Evolutionary conservation across 2,329 filamentous ascomycete genomes (phyloP).

Genomic region (Colletotrichum agaves): DNA sequence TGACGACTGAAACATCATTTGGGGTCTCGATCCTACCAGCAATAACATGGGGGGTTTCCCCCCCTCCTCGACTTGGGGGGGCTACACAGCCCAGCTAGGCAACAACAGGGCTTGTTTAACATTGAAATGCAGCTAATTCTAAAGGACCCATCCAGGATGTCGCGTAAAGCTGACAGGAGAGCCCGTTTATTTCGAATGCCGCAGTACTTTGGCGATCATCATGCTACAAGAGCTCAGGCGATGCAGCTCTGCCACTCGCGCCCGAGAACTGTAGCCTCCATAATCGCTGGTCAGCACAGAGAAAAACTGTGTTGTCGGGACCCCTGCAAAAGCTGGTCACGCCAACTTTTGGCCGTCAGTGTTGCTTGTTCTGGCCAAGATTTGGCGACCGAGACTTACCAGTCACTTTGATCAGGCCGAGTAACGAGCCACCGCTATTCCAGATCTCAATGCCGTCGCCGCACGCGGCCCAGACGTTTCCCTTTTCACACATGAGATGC

Average conservation of each 20-base stretch:
- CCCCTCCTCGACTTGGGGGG: too few relatives aligned
- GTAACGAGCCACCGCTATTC: slow-evolving; percentile 53
- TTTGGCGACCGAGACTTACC: slow-evolving; percentile 41
- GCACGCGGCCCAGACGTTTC: slow-evolving; percentile 60
- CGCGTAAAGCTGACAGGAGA: too few relatives aligned
- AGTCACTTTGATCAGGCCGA: slow-evolving; percentile 53
- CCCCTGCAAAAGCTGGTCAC: slow-evolving; percentile 59
- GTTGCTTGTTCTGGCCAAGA: background rate
- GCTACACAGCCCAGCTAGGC: too few relatives aligned
- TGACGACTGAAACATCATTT: too few relatives aligned
- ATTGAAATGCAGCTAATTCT: too few relatives aligned
- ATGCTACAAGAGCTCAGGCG: slow-evolving; percentile 1
- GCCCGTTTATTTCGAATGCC: too few relatives aligned
- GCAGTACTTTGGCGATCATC: too few relatives aligned
- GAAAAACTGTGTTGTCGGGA: slow-evolving; percentile 53
- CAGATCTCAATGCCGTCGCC: slow-evolving; percentile 63
- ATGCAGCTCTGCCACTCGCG: background rate
- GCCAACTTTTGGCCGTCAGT: slow-evolving; percentile 44
- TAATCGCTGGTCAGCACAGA: slow-evolving; percentile 58
- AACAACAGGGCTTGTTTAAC: too few relatives aligned
- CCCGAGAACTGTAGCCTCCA: slow-evolving; percentile 52
- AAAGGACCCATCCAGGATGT: too few relatives aligned
- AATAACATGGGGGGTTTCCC: too few relatives aligned
- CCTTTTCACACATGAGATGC: slow-evolving; percentile 55
- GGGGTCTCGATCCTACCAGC: too few relatives aligned